phyloP scores from a whole-genome alignment of 345 rosid genomes.

The Eucalyptus guilfoylei region DNA sequence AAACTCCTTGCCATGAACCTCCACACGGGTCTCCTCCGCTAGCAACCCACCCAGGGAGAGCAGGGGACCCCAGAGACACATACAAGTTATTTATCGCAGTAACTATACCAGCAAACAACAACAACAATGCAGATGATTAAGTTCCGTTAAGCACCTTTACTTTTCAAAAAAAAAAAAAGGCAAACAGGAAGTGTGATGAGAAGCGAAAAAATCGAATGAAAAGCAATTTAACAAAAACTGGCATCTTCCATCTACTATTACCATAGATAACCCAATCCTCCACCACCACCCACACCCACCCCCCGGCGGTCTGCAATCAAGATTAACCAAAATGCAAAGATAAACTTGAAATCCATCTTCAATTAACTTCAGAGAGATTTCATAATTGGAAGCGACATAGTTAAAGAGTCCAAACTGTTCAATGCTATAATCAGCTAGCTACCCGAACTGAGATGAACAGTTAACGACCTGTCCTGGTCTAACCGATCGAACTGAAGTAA shows the following conservation, averaged over 20 bases:
- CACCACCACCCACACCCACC: too few relatives aligned
- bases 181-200: background rate
- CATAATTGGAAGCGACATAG: background rate
- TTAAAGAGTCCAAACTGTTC: background rate
- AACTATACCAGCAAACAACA: conserved; percentile 40
- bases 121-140: conserved; percentile 20
- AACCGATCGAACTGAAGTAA: background rate
- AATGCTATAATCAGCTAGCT: background rate
- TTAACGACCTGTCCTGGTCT: background rate
- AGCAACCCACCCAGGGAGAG: conserved; percentile 90
- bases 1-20: conserved; percentile 87
- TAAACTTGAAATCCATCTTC: background rate
- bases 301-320: background rate
- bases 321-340: background rate
- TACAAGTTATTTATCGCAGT: conserved; percentile 73
- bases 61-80: conserved; percentile 63
- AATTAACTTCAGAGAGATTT: background rate
- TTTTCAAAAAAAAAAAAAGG: background rate
- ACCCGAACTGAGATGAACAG: background rate
- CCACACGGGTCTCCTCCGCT: conserved; percentile 95
- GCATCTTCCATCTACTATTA: background rate
- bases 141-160: background rate
- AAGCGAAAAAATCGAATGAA: background rate
- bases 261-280: background rate
- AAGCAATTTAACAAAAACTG: background rate